These are phyloP conservation scores for Corylus avellana DNA, from an alignment of 306 rosid species.

Conservation along the genomic window DNA sequence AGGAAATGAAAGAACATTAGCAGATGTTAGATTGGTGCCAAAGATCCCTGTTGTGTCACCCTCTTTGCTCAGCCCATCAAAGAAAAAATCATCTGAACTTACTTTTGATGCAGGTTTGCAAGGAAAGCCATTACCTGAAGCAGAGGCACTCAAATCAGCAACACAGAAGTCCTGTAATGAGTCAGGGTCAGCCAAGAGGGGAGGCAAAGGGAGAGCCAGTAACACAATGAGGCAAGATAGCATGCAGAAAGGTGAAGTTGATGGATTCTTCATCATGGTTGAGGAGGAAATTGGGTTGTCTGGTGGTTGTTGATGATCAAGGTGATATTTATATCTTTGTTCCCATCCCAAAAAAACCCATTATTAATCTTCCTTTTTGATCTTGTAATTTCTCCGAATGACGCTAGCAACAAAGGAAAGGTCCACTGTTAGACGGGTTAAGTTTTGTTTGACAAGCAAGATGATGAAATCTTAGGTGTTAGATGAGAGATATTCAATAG, in stretches of 20 bases:
- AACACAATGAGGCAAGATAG: constrained; percentile 23
- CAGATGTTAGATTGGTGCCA: constrained; percentile 18
- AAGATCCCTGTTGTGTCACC: constrained; percentile 32
- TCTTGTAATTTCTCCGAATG: no score
- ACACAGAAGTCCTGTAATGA: constrained; percentile 49
- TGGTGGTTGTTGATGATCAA: no score
- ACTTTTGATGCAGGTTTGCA: constrained; percentile 40
- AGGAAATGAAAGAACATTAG: constrained; percentile 42
- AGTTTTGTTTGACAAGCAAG: no score
- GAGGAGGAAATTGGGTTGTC: no score
- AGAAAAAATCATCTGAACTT: constrained; percentile 45
- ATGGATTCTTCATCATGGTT: neutral
- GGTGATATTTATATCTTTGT: no score
- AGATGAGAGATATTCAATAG: no score
- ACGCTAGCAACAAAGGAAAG: no score
- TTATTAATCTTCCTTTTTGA: no score
- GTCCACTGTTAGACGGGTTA: no score
- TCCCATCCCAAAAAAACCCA: no score
- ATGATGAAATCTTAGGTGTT: no score
- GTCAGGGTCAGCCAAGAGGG: constrained; percentile 40
- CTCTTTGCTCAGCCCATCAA: constrained; percentile 34
- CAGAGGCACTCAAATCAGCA: constrained; percentile 25
- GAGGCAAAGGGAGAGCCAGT: constrained; percentile 24
- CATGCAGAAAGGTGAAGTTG: constrained; percentile 11
- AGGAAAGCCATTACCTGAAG: constrained; percentile 44